Percentiles rank a stretch among this genome's conserved stretches.
These are phyloP conservation scores for Rhexocercosporidium sp. DNA, from an alignment of 2,329 filamentous ascomycete genomes.

Conservation along the genomic window DNA sequence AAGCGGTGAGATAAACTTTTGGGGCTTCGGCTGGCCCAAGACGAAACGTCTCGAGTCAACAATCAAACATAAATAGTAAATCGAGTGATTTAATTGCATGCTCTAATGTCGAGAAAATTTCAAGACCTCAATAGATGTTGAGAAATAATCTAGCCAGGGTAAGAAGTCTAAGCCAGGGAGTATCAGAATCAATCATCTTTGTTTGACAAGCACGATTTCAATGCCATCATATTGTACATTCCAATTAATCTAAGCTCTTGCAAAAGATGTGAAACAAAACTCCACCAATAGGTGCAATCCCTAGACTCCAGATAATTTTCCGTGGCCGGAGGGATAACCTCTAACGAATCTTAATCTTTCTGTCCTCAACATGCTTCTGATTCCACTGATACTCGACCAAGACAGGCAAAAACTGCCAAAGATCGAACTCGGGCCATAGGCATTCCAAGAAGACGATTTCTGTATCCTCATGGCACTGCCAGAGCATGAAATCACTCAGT, in stretches of 20 bases:
- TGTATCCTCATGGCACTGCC: conserved; percentile 94
- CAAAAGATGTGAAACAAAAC: not conserved
- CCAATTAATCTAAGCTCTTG: not conserved
- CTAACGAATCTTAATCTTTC: conserved; percentile 34
- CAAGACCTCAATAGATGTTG: too few species aligned
- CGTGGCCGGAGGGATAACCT: not conserved
- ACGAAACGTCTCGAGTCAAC: too few species aligned
- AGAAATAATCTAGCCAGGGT: not conserved
- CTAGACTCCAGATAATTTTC: not conserved
- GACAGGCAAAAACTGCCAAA: conserved; percentile 92
- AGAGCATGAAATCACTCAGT: conserved; percentile 97
- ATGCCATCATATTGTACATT: not conserved
- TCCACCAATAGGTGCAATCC: not conserved
- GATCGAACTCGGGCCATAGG: conserved; percentile 94
- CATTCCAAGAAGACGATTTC: conserved; percentile 92
- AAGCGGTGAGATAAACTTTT: too few species aligned
- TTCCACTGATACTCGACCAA: conserved; percentile 86
- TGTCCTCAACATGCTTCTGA: conserved; percentile 43
- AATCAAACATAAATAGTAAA: too few species aligned
- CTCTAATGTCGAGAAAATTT: too few species aligned
- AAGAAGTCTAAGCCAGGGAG: not conserved
- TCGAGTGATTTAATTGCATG: too few species aligned
- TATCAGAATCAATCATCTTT: not conserved
- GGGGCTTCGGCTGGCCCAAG: too few species aligned
- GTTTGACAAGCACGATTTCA: not conserved